Evolutionary conservation across 1,139 yeast species (phyloP), one percentile per base, ranked within the genome.

Genomic region (Kodamaea ohmeri): DNA sequence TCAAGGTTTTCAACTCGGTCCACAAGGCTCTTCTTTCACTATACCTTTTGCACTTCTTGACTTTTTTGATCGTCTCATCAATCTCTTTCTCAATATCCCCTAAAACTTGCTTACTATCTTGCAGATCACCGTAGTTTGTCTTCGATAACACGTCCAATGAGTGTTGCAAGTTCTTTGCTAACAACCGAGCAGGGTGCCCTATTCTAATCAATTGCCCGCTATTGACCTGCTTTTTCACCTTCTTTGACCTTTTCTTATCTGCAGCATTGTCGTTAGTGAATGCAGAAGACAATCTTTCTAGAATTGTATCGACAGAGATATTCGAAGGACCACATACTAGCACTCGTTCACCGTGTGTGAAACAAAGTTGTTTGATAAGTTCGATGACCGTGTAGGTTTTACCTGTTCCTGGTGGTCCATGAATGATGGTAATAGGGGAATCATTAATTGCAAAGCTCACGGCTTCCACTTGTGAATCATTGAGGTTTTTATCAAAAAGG

Each of bases 301-400:
- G 61, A 21, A 92, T 85, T 0, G 95, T 92, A 58, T 92, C 97
- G 0, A 89, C 96, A 0, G 97, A 81, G n/a, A 89, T 83, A 55
- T 92, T 92, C 0, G 97, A 90, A 0, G 97, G 96, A 0, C 97
- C 97, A 63, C 97, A 90, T 0, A 92, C 94, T 29, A 92, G 65
- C 0, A 92, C 82, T 37, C 92, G 67, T 48, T 84, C 81, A 6
- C 80, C 79, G 25, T 58, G 56, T 11, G 64, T 63, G 12, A 66
- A 67, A 0, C 83, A 73, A 39, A 88, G 63, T 53, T 90, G 97
- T 35, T 84, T 76, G 28, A 89, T 82, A 8, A 87, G 63, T 52
- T 92, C 97, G n/a, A 90, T 79, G 6, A 92, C 52, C 0, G 97
- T 90, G 45, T 83, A 83, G 0, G 98, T 92, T 29, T 75, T 65